Base-by-base conservation (phyloP, 768 basidiomycete genomes). In the Mycena vulgaris region DNA sequence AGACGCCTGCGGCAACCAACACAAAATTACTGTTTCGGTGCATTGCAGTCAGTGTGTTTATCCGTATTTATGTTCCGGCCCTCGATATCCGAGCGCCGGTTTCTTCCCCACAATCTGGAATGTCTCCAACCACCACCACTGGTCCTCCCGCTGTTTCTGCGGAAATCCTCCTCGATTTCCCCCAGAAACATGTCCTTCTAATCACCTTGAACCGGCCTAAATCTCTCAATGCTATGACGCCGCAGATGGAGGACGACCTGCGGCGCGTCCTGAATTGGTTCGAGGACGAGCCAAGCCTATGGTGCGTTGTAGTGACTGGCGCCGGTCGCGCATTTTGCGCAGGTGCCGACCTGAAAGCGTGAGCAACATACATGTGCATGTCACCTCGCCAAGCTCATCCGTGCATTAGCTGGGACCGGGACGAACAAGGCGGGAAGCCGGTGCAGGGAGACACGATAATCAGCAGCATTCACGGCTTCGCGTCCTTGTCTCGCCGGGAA, bases 301-400 rank as follows among this genome's bases (percentile, higher is more conserved):
- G 94, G 94, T 93, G 75, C 19, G 86, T 82, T 39, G 84, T 95
- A 73, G 77, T 95, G 55, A 95, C 93, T 55, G 94, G 93, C 27
- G 85, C 87, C 69, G 93, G 93, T 14, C 87, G 89, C 49, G 76
- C 86, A 1, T 95, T 95, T 80, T 94, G 93, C 73, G 93, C 93
- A 19, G 94, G 94, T 17, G 92, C 92, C 42, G 94, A 95, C 79
- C 84, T 95, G 57, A 90, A 90, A 80, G 88, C 87, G 92, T 93
- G 76, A 66, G 89, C 85, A 5, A n/a, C n/a, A n/a, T n/a, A n/a
- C n/a, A 35, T 35, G n/a, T n/a, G n/a, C n/a, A n/a, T 35, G 40
- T 16, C 40, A 45, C 42, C 3, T 13, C 33, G 33, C 33, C 33
- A 35, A 35, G 33, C 13, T 35, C 33, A 35, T 35, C 33, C 13